Evolutionary conservation across 306 rosid species (phyloP), one percentile per base, ranked within the genome.

Genomic region (Fagus crenata): DNA sequence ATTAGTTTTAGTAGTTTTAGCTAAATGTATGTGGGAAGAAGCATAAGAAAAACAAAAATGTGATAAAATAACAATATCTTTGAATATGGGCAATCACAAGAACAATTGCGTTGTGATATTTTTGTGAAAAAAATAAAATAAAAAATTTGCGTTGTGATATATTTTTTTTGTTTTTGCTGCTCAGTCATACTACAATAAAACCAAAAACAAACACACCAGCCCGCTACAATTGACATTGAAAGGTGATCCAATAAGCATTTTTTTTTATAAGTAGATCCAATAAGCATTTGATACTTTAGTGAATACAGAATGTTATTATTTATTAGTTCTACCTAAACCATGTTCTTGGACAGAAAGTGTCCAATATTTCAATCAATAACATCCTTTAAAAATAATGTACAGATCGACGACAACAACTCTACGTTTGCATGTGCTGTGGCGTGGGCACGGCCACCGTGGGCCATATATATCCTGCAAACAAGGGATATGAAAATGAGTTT

Each of bases 251-350:
- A 15, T n/a, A 18, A 46, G 11, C 51, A 9, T 46, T 46, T 46
- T 39, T 39, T 39, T 39, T 39, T 39, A 22, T 22, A 22, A 22
- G 28, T 22, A 0, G 28, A 22, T 22, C 28, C 13, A 6, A 11
- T 75, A 13, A 59, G 53, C 33, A 13, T 37, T 6, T 36, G 14
- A 14, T 8, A 12, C 5, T 69, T 22, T 2, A 32, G 14, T 42
- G 1, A 58, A 54, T 4, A n/a, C 18, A 31, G 4, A 33, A 35
- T 33, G 35, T 37, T 3, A 46, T 55, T 7, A 65, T 64, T 67
- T 67, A 42, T 74, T 64, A 53, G 53, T 49, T 49, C 63, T 71
- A 71, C 61, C 78, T 71, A 28, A 71, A 46, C 81, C 76, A 76
- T 65, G 81, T 75, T 83, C 71, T 60, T 31, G 41, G 59, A 37